These are phyloP conservation scores for Pseudozyma hubeiensis DNA, from an alignment of 1,284 basidiomycete species.

Conservation along the genomic window DNA sequence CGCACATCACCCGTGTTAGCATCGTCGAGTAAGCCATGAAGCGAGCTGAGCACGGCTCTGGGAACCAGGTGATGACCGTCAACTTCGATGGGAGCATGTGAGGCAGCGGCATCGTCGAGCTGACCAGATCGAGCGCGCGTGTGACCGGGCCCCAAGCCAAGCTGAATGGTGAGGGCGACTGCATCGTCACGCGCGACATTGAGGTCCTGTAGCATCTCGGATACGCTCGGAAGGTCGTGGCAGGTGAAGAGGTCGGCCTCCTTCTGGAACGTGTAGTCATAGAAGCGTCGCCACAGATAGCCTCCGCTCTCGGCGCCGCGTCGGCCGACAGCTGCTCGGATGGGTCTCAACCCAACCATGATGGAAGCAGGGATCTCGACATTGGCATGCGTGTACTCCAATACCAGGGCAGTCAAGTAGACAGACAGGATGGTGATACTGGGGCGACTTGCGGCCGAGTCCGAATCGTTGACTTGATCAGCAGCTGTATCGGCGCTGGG, in stretches of 20 bases:
- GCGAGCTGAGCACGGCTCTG: slow-evolving; percentile 41
- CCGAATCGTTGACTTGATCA: neutral
- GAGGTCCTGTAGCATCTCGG: slow-evolving; percentile 46
- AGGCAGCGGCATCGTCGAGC: slow-evolving; percentile 8
- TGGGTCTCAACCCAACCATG: slow-evolving; percentile 55
- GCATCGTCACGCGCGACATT: slow-evolving; percentile 46
- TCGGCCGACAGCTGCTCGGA: slow-evolving; percentile 16
- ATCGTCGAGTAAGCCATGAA: slow-evolving; percentile 60
- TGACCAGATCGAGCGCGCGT: slow-evolving; percentile 2
- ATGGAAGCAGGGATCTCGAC: slow-evolving; percentile 52
- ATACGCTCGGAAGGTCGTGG: slow-evolving; percentile 53
- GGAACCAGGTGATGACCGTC: slow-evolving; percentile 54
- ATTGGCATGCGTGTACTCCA: slow-evolving; percentile 51
- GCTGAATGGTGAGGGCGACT: slow-evolving; percentile 58
- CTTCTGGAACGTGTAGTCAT: slow-evolving; percentile 46
- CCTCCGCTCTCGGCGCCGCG: slow-evolving; percentile 26
- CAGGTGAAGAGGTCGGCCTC: slow-evolving; percentile 59
- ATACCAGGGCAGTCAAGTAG: slow-evolving; percentile 53
- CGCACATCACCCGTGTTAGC: slow-evolving; percentile 63
- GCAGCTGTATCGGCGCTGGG: slow-evolving; percentile 5
- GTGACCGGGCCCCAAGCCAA: slow-evolving; percentile 53
- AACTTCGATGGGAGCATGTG: slow-evolving; percentile 50
- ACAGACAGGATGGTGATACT: slow-evolving; percentile 55
- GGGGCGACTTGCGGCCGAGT: slow-evolving; percentile 2
- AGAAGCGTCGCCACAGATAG: slow-evolving; percentile 53